Evolutionary conservation across 306 rosid genomes (phyloP).

Genomic region (Rubus parviflorus): DNA sequence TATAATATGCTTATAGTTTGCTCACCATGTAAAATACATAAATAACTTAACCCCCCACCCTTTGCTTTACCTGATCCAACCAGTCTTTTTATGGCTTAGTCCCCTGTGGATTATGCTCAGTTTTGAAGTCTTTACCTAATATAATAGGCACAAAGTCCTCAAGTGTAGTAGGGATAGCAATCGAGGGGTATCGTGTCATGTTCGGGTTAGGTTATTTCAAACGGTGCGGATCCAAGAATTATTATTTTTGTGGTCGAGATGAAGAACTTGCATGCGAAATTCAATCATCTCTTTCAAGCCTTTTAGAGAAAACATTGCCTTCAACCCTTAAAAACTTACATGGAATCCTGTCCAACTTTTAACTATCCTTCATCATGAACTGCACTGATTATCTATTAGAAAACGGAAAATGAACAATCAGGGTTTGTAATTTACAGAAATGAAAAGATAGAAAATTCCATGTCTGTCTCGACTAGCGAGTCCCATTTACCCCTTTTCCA

Average conservation of each 20-base stretch:
- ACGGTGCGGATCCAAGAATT: not conserved
- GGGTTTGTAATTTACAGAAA: constrained; percentile 4
- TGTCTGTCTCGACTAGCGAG: constrained; percentile 25
- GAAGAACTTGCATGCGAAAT: not conserved
- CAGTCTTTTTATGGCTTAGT: not conserved
- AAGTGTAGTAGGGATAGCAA: not conserved
- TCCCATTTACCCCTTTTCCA: constrained; percentile 26
- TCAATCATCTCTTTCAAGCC: too few relatives aligned
- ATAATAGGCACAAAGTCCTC: not conserved
- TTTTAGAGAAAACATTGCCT: too few relatives aligned
- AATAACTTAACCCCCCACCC: not conserved
- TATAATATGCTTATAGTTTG: constrained; percentile 4
- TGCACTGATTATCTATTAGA: not conserved
- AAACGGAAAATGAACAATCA: constrained; percentile 3
- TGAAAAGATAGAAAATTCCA: constrained; percentile 10
- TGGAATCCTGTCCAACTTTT: too few relatives aligned
- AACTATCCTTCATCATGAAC: too few relatives aligned
- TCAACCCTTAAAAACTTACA: too few relatives aligned
- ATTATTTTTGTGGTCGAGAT: not conserved
- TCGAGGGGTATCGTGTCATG: not conserved
- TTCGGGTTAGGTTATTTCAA: not conserved
- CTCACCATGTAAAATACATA: constrained; percentile 10
- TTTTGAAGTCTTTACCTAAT: not conserved
- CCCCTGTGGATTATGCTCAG: not conserved
- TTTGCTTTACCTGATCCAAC: constrained; percentile 10